Evolutionary conservation across 139 green algal genomes (phyloP).

Genomic region (Spirogloea muscicola): DNA sequence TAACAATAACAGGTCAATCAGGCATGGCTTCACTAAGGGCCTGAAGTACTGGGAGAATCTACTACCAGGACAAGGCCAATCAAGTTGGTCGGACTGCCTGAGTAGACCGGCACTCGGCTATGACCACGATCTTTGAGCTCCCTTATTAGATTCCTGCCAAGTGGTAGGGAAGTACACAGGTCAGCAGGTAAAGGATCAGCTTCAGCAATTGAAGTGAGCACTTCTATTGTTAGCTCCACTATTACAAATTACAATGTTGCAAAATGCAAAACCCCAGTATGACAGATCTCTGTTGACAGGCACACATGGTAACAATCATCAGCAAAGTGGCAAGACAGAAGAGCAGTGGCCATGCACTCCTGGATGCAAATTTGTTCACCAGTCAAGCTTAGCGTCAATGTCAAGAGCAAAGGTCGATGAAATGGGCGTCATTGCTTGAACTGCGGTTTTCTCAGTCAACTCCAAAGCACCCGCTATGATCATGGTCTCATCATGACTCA

Average conservation of each 20-base stretch:
- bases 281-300: too few relatives aligned
- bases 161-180: not conserved
- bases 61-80: conserved; percentile 38
- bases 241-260: not conserved
- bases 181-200: too few relatives aligned
- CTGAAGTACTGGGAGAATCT: too few relatives aligned
- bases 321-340: not conserved
- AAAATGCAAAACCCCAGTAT: too few relatives aligned
- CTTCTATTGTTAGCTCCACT: too few relatives aligned
- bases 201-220: not conserved
- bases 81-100: conserved; percentile 16
- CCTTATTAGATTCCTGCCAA: conserved; percentile 36
- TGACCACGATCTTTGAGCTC: conserved; percentile 33
- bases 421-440: conserved; percentile 48
- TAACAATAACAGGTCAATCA: not conserved
- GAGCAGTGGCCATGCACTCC: not conserved
- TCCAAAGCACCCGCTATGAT: conserved; percentile 52
- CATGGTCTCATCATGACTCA: conserved; percentile 44
- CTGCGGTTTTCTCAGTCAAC: conserved; percentile 40
- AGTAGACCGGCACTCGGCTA: conserved; percentile 46
- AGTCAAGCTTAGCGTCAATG: conserved; percentile 46
- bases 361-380: too few relatives aligned
- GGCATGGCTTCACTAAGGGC: not conserved
- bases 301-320: too few relatives aligned
- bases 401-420: conserved; percentile 36